Evolutionary conservation across 768 basidiomycete genomes (phyloP).

Genomic region (Lentinus tigrinus): DNA sequence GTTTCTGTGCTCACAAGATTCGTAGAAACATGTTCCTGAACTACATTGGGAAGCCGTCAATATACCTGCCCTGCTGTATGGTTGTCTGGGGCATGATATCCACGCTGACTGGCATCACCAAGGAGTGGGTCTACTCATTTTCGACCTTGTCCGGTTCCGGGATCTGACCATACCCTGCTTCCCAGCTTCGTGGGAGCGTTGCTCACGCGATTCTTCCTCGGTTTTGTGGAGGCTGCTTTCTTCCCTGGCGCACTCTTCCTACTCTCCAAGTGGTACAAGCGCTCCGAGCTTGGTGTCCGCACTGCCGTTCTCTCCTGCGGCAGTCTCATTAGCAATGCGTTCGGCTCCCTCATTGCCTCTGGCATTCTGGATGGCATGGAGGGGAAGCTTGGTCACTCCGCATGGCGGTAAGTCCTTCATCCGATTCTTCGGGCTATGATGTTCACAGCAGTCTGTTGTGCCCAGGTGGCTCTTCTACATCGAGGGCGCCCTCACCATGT

Average conservation of each 20-base stretch:
- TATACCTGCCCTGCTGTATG: conserved; percentile 69
- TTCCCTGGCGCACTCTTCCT: conserved; percentile 68
- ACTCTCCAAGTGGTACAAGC: conserved; percentile 72
- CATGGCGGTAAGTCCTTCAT: conserved; percentile 59
- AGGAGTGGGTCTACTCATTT: conserved; percentile 13
- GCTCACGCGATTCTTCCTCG: conserved; percentile 72
- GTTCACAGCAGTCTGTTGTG: background rate
- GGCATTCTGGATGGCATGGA: conserved; percentile 74
- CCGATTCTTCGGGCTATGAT: background rate
- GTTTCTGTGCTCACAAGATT: background rate
- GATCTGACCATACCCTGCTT: too few species aligned
- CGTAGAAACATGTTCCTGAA: conserved; percentile 72
- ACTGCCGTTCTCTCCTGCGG: conserved; percentile 72
- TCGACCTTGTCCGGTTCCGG: background rate
- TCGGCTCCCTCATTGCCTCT: conserved; percentile 76
- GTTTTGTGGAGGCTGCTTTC: conserved; percentile 59
- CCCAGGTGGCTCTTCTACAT: conserved; percentile 72
- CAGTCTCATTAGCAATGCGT: conserved; percentile 76
- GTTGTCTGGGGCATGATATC: conserved; percentile 62
- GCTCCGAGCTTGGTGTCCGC: conserved; percentile 65
- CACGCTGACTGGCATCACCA: conserved; percentile 40
- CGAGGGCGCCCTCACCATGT: conserved; percentile 59
- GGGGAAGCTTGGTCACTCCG: conserved; percentile 61
- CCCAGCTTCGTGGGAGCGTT: conserved; percentile 61
- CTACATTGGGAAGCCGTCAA: conserved; percentile 64